phyloP scores from a whole-genome alignment of 345 rosid genomes.

The Camelina neglecta region DNA sequence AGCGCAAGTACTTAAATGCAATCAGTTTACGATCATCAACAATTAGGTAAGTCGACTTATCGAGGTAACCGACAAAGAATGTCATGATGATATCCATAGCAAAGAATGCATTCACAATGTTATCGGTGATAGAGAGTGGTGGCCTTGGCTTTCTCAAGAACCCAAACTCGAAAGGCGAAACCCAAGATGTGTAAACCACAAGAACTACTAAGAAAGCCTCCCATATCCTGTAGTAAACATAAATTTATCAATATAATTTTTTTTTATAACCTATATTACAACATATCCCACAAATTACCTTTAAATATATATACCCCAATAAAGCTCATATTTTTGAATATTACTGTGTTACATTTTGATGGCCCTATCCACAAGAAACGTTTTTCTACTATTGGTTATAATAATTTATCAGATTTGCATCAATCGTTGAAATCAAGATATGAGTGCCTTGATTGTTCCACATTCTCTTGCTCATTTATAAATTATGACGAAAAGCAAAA shows the following conservation, averaged over 20 bases:
- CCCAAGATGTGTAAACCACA: conserved; percentile 92
- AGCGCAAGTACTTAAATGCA: conserved; percentile 74
- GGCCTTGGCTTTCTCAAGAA: conserved; percentile 61
- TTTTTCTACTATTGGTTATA: background rate
- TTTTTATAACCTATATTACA: too few relatives aligned
- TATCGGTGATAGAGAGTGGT: conserved; percentile 69
- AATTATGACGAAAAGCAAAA: conserved; percentile 8
- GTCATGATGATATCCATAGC: conserved; percentile 80
- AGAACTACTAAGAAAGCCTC: conserved; percentile 72
- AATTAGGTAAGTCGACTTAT: conserved; percentile 67
- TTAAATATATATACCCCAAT: background rate
- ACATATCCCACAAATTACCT: background rate
- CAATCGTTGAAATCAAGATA: background rate
- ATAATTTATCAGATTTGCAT: background rate
- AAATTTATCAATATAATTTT: too few relatives aligned
- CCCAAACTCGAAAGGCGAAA: conserved; percentile 90
- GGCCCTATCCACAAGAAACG: too few relatives aligned
- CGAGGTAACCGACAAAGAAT: conserved; percentile 87
- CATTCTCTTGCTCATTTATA: background rate
- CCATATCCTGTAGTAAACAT: conserved; percentile 68
- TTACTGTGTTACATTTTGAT: background rate
- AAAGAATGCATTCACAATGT: conserved; percentile 88
- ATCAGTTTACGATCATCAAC: conserved; percentile 71
- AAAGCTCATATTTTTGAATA: background rate
- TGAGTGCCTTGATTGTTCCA: conserved; percentile 7